These are phyloP conservation scores for Rhytidiadelphus loreus DNA, from an alignment of 225 moss, liverwort and hornwort genomes.

Conservation along the genomic window DNA sequence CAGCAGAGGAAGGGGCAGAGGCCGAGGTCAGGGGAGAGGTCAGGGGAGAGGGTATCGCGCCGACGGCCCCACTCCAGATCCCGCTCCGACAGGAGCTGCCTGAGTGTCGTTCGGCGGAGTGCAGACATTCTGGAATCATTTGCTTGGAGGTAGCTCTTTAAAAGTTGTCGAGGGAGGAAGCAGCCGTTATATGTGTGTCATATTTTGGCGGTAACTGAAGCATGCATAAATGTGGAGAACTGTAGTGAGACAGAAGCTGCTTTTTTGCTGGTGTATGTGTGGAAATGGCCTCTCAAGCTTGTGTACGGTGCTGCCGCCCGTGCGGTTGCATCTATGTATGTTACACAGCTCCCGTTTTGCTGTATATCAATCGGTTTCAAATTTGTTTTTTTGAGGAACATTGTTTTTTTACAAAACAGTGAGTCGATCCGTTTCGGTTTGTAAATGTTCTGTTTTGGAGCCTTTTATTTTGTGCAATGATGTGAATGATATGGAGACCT, in stretches of 20 bases:
- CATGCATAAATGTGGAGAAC: slow-evolving; percentile 30
- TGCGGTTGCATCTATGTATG: slow-evolving; percentile 39
- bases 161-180: slow-evolving; percentile 39
- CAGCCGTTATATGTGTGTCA: slow-evolving; percentile 24
- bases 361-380: slow-evolving; percentile 39
- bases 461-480: too few relatives aligned
- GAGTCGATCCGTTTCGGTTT: background rate
- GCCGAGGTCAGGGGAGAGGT: slow-evolving; percentile 90
- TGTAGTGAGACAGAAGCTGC: slow-evolving; percentile 41
- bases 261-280: slow-evolving; percentile 44
- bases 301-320: slow-evolving; percentile 21
- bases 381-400: slow-evolving; percentile 21
- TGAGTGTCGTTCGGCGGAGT: background rate
- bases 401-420: background rate
- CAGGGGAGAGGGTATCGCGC: slow-evolving; percentile 86
- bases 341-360: slow-evolving; percentile 34
- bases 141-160: slow-evolving; percentile 43
- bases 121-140: slow-evolving; percentile 16
- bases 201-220: slow-evolving; percentile 19
- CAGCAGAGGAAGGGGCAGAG: slow-evolving; percentile 81
- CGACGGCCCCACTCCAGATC: slow-evolving; percentile 63
- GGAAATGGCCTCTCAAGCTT: slow-evolving; percentile 46
- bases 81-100: slow-evolving; percentile 10
- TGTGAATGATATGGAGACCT: too few relatives aligned
- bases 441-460: background rate